phyloP scores from a whole-genome alignment of 2,329 filamentous ascomycete species.

The Incumbomyces lentus region DNA sequence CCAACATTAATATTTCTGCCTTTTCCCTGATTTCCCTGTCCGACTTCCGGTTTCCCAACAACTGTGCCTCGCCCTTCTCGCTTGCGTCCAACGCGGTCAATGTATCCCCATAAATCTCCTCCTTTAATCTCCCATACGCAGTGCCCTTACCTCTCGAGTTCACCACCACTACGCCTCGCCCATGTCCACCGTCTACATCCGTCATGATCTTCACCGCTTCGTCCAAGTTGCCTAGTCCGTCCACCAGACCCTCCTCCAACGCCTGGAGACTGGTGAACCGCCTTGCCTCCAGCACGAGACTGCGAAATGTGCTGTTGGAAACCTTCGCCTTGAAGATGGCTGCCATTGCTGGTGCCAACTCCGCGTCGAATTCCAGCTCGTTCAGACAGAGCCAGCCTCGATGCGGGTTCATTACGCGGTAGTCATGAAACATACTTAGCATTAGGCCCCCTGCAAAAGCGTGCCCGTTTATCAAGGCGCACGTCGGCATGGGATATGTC shows the following conservation, averaged over 20 bases:
- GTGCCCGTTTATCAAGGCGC: conserved; percentile 71
- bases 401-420: conserved; percentile 62
- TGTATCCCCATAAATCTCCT: conserved; percentile 63
- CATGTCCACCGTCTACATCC: conserved; percentile 30
- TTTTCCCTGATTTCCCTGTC: conserved; percentile 1
- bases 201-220: conserved; percentile 52
- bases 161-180: conserved; percentile 36
- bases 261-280: conserved; percentile 56
- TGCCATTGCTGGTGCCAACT: conserved; percentile 64
- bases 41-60: neutral
- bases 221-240: conserved; percentile 54
- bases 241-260: conserved; percentile 56
- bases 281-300: conserved; percentile 62
- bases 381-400: conserved; percentile 71
- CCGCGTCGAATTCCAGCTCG: conserved; percentile 68
- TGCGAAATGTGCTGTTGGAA: conserved; percentile 44
- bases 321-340: conserved; percentile 64
- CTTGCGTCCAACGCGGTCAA: conserved; percentile 44
- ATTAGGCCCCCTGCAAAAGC: conserved; percentile 75
- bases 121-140: conserved; percentile 62
- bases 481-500: conserved; percentile 70
- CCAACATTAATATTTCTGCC: neutral
- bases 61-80: neutral
- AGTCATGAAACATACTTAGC: conserved; percentile 73
- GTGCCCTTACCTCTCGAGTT: conserved; percentile 50